phyloP scores from a whole-genome alignment of 345 rosid genomes.

The Ceriops zippeliana region DNA sequence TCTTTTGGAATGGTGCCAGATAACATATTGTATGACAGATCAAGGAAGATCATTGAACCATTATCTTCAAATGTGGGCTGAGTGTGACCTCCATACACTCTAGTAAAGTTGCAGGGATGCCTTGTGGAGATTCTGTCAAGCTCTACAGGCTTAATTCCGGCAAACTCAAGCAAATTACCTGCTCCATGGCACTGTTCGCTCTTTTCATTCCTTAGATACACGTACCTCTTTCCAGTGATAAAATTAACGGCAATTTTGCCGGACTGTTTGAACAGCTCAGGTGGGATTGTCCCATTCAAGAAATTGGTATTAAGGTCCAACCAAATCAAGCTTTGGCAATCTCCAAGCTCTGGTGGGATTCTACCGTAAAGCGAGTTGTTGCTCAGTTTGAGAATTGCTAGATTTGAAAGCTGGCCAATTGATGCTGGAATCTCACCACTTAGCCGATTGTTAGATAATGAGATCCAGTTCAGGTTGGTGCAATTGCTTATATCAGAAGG shows the following conservation, averaged over 20 bases:
- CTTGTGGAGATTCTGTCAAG: constrained; percentile 58
- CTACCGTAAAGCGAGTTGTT: constrained; percentile 75
- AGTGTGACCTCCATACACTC: constrained; percentile 65
- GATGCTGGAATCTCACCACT: constrained; percentile 75
- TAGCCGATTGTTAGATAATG: constrained; percentile 74
- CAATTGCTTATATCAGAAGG: constrained; percentile 78
- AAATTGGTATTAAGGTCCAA: constrained; percentile 77
- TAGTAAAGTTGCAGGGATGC: constrained; percentile 79
- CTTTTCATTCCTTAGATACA: constrained; percentile 74
- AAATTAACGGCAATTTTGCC: constrained; percentile 76
- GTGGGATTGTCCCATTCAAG: constrained; percentile 71
- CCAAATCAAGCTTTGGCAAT: constrained; percentile 87
- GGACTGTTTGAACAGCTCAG: constrained; percentile 75
- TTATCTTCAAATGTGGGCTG: constrained; percentile 80
- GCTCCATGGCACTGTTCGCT: constrained; percentile 84
- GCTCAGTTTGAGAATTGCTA: constrained; percentile 89
- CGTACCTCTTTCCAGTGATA: constrained; percentile 72
- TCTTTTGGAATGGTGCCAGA: constrained; percentile 75
- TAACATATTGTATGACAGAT: constrained; percentile 70
- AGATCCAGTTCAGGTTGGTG: constrained; percentile 76
- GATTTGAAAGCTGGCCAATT: constrained; percentile 65
- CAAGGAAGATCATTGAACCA: constrained; percentile 92
- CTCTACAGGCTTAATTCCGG: constrained; percentile 63
- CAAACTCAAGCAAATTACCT: constrained; percentile 85
- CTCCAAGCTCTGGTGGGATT: constrained; percentile 88